A percentile compares a stretch with the other conserved stretches of the same genome.
Evolutionary conservation across 78 protist genomes (phyloP).

Genomic region (Protostelium mycophagum): DNA sequence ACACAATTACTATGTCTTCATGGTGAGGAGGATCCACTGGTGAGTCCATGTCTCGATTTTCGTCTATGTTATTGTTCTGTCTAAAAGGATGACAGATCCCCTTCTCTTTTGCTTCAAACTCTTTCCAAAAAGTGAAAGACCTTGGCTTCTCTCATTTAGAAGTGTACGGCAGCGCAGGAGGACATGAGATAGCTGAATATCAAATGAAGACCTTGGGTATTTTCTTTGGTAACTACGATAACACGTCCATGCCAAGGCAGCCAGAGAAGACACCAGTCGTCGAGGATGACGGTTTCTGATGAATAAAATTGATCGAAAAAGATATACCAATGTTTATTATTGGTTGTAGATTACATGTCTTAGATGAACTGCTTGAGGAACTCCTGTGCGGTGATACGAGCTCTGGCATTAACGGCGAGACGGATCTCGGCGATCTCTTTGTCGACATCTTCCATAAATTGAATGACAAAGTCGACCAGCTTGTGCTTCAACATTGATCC

Average conservation of each 20-base stretch:
- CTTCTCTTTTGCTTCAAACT: not conserved
- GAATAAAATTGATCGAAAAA: too few relatives aligned
- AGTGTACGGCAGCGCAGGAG: not conserved
- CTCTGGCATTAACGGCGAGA: conserved; percentile 85
- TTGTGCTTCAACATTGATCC: conserved; percentile 95
- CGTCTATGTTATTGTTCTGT: too few relatives aligned
- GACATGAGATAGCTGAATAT: not conserved
- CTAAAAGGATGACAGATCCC: too few relatives aligned
- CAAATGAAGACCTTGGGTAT: not conserved
- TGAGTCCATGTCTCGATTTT: too few relatives aligned
- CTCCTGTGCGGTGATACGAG: conserved; percentile 81
- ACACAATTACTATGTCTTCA: too few relatives aligned
- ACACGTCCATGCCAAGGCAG: not conserved
- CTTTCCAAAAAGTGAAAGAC: not conserved
- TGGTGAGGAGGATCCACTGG: too few relatives aligned
- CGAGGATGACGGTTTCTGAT: not conserved
- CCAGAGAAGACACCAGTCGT: not conserved
- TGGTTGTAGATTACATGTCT: conserved; percentile 12
- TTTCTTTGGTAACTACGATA: not conserved
- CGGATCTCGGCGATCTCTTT: conserved; percentile 89
- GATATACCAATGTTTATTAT: too few relatives aligned
- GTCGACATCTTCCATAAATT: conserved; percentile 96
- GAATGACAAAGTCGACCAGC: conserved; percentile 94
- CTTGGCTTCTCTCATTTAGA: not conserved
- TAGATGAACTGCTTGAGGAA: conserved; percentile 72